Conservation (phyloP, 495 filamentous ascomycete species). For the Apodospora peruviana region DNA sequence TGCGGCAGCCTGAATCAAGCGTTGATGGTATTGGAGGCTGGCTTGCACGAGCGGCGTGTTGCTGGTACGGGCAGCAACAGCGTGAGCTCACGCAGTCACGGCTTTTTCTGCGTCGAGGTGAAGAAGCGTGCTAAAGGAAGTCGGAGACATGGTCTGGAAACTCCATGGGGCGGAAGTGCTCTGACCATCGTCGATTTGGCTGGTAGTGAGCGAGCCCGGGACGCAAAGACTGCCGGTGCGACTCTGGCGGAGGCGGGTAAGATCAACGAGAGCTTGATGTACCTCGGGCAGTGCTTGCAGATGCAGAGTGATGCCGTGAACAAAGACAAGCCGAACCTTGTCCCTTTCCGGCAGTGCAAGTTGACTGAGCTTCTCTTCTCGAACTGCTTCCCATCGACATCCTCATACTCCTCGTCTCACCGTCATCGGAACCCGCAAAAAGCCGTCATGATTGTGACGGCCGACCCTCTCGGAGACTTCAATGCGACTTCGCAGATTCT, state of each 20-base stretch:
- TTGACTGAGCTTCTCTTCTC: slow-evolving; percentile 94
- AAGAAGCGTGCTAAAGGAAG: slow-evolving; percentile 67
- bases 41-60: slow-evolving; percentile 78
- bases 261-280: slow-evolving; percentile 98
- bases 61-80: slow-evolving; percentile 88
- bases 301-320: slow-evolving; percentile 80
- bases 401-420: slow-evolving; percentile 36
- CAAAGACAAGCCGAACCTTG: slow-evolving; percentile 70
- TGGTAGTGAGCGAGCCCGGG: slow-evolving; percentile 86
- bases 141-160: slow-evolving; percentile 27
- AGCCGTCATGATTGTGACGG: slow-evolving; percentile 93
- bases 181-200: slow-evolving; percentile 91
- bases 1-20: slow-evolving; percentile 84
- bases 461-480: slow-evolving; percentile 89
- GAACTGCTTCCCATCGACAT: slow-evolving; percentile 77
- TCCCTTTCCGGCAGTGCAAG: slow-evolving; percentile 94
- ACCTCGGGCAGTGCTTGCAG: slow-evolving; percentile 93
- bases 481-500: slow-evolving; percentile 96
- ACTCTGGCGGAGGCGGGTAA: slow-evolving; percentile 94
- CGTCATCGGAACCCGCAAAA: slow-evolving; percentile 62
- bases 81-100: slow-evolving; percentile 84
- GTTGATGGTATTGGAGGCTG: slow-evolving; percentile 84
- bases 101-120: slow-evolving; percentile 93
- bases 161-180: slow-evolving; percentile 70
- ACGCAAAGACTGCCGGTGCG: slow-evolving; percentile 87